These are phyloP conservation scores for Suillus fuscotomentosus DNA, from an alignment of 768 basidiomycete species.

Conservation along the genomic window DNA sequence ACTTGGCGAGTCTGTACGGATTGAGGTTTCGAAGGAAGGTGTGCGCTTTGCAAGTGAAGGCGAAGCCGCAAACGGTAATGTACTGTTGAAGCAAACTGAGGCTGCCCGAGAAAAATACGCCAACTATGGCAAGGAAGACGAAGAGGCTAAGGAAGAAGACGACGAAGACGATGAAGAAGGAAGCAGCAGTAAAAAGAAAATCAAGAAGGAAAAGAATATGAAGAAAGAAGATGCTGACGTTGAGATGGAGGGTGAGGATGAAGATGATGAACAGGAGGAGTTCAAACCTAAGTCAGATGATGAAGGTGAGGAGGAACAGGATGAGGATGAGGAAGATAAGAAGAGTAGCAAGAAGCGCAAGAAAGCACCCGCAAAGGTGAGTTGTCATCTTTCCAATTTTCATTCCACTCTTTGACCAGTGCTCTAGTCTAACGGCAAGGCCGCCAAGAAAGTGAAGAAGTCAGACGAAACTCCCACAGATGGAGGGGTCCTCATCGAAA, in stretches of 20 bases:
- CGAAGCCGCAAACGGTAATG: slow-evolving; percentile 88
- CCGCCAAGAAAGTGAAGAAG: slow-evolving; percentile 61
- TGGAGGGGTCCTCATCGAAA: slow-evolving; percentile 72
- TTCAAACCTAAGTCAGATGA: slow-evolving; percentile 45
- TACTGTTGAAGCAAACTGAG: slow-evolving; percentile 78
- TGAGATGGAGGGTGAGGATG: slow-evolving; percentile 52
- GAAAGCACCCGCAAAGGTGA: slow-evolving; percentile 52
- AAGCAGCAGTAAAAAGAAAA: slow-evolving; percentile 27
- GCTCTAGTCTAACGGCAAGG: slow-evolving; percentile 31
- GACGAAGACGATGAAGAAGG: slow-evolving; percentile 44
- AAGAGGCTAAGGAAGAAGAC: slow-evolving; percentile 39
- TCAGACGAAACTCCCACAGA: slow-evolving; percentile 51
- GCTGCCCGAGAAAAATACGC: slow-evolving; percentile 41
- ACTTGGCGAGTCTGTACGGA: slow-evolving; percentile 91
- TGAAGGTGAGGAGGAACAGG: slow-evolving; percentile 46
- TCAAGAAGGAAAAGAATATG: slow-evolving; percentile 39
- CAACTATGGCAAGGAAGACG: slow-evolving; percentile 41
- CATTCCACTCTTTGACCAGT: slow-evolving; percentile 20
- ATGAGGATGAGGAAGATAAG: slow-evolving; percentile 48
- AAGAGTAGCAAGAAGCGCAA: slow-evolving; percentile 68
- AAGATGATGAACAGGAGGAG: slow-evolving; percentile 37
- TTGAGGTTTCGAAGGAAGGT: slow-evolving; percentile 95
- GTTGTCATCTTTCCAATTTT: slow-evolving; percentile 1
- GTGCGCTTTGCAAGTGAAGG: slow-evolving; percentile 91
- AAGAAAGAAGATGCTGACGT: slow-evolving; percentile 42